A percentile compares a stretch with the other conserved stretches of the same genome.
Evolutionary conservation across 768 basidiomycete genomes (phyloP).

Genomic region (Suillus fuscotomentosus): DNA sequence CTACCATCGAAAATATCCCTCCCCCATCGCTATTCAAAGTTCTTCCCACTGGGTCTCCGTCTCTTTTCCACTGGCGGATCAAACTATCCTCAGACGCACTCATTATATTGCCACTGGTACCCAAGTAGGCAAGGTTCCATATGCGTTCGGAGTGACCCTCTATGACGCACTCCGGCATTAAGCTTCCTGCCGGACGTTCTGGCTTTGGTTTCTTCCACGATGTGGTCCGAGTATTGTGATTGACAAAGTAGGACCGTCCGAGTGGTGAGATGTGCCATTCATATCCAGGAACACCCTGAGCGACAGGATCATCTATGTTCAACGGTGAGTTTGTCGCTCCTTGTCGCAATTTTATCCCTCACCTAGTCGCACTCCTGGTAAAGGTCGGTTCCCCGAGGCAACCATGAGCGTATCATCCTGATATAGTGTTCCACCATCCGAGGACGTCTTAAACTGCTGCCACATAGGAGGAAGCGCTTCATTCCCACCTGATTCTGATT

Average conservation of each 20-base stretch:
- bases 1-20: not conserved
- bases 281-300: not conserved
- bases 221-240: not conserved
- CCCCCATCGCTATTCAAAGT: not conserved
- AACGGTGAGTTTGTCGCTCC: too few relatives aligned
- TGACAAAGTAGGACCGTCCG: not conserved
- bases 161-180: not conserved
- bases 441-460: too few relatives aligned
- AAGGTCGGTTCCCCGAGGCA: too few relatives aligned
- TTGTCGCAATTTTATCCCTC: too few relatives aligned
- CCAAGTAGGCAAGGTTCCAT: not conserved
- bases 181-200: not conserved
- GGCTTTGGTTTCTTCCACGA: not conserved
- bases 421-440: too few relatives aligned
- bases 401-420: too few relatives aligned
- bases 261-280: not conserved
- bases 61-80: not conserved
- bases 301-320: too few relatives aligned
- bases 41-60: not conserved
- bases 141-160: not conserved
- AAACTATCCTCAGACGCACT: not conserved
- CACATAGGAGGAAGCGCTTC: too few relatives aligned
- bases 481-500: too few relatives aligned
- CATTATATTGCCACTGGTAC: not conserved
- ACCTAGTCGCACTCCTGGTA: too few relatives aligned